Evolutionary conservation across 495 filamentous ascomycete species (phyloP).

Genomic region (Parmelia sp.): DNA sequence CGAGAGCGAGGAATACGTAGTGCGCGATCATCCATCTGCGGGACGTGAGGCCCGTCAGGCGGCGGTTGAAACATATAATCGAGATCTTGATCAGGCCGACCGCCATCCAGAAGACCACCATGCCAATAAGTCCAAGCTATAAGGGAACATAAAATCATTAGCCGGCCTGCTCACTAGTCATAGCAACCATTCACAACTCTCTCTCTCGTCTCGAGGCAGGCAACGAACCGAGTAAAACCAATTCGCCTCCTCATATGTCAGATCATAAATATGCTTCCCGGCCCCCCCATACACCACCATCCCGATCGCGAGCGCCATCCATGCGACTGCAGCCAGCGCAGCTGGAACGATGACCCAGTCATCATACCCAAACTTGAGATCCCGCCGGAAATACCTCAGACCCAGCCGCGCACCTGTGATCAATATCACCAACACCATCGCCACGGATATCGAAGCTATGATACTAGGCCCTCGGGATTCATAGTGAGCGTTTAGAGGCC

Average conservation of each 20-base stretch:
- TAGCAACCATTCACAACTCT: too few species aligned
- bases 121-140: constrained; percentile 9
- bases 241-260: constrained; percentile 23
- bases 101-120: constrained; percentile 21
- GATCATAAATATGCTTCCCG: constrained; percentile 25
- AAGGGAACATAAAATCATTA: neutral
- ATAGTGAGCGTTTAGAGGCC: constrained; percentile 6
- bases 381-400: constrained; percentile 14
- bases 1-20: constrained; percentile 20
- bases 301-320: constrained; percentile 7
- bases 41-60: constrained; percentile 27
- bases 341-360: constrained; percentile 18
- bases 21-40: constrained; percentile 23
- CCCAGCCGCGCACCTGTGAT: constrained; percentile 16
- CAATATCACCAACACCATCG: constrained; percentile 11
- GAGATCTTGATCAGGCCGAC: constrained; percentile 29
- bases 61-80: constrained; percentile 26
- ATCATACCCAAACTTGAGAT: constrained; percentile 6
- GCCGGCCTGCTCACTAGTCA: neutral
- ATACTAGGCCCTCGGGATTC: neutral
- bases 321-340: neutral
- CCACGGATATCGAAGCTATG: constrained; percentile 5
- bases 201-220: neutral
- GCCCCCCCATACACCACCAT: constrained; percentile 21
- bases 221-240: constrained; percentile 12